Base-by-base conservation (phyloP, 2,329 filamentous ascomycete genomes). In the Talaromyces sp. region DNA sequence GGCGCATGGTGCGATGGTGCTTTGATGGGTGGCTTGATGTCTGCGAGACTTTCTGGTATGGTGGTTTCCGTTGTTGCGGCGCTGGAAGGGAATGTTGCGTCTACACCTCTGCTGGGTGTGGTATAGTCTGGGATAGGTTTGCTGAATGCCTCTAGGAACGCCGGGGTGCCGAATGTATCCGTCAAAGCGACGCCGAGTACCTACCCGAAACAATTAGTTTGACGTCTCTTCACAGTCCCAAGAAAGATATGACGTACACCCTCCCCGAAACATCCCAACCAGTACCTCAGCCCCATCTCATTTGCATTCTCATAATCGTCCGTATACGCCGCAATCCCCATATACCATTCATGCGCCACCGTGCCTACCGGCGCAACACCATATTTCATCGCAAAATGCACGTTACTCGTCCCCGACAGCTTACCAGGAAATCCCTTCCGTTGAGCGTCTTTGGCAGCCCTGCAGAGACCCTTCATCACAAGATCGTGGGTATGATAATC, bases 301-400 rank as follows among this genome's bases (percentile, higher is more conserved):
- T 93, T 96, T 2, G 95, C 93, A 65, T 84, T 82, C 68, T 86
- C 84, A 73, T 99, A 99, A 76, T 97, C 86, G 66, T 91, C 84
- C 4, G 89, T 91, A 69, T 97, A 92, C 42, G 95, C 93, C 0
- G 95, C 95, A 66, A 96, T 93, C 46, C 92, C 93, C 95, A 99
- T 99, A 81, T 97, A 98, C 95, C 95, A 99, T 78, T 99, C 95
- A 72, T 99, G 95, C 0, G 95, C 95, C 1, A 91, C 88, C 0
- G 95, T 99, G 5, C 95, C 95, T 12, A 98, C 85, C 0, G 95
- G 92, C 3, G 86, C 80, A 52, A 97, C 86, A 50, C 86, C 87
- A 77, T 96, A 93, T 70, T 92, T 89, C 92, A 96, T 96, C 11
- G 95, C 95, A 67, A 99, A 86, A 74, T 98, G 93, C 3, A 99